A percentile compares a stretch with the other conserved stretches of the same genome.
Evolutionary conservation across 1,284 basidiomycete genomes (phyloP).

Genomic region (Ustilago shanxiensis): DNA sequence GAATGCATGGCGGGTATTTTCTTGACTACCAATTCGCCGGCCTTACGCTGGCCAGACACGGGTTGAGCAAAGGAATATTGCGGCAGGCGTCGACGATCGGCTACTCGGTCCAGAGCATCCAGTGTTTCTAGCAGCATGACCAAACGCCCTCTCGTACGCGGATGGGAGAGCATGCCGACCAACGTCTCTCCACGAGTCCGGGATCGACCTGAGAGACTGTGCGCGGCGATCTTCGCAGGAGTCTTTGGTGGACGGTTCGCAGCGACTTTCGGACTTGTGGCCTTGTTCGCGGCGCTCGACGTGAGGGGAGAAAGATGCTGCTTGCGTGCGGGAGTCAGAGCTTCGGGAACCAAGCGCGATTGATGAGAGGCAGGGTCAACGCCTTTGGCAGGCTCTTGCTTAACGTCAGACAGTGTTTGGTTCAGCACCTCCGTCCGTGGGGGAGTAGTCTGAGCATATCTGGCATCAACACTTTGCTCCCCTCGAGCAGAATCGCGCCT

Average conservation of each 20-base stretch:
- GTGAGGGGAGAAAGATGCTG: not conserved
- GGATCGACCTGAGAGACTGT: not conserved
- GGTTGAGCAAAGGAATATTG: not conserved
- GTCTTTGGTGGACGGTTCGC: not conserved
- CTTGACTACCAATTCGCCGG: not conserved
- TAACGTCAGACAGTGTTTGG: not conserved
- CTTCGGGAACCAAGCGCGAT: not conserved
- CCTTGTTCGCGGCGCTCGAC: not conserved
- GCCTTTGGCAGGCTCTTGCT: not conserved
- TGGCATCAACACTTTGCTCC: conserved; percentile 9
- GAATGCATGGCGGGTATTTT: not conserved
- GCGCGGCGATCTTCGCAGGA: not conserved
- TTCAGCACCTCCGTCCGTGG: conserved; percentile 1
- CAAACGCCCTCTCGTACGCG: conserved; percentile 26
- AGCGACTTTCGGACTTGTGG: conserved; percentile 5
- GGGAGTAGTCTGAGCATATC: conserved; percentile 2
- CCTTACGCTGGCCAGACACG: not conserved
- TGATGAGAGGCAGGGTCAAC: not conserved
- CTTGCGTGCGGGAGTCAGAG: not conserved
- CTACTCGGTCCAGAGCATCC: conserved; percentile 28
- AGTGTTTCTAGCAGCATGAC: conserved; percentile 28
- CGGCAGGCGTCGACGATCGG: conserved; percentile 19
- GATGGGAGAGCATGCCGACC: conserved; percentile 30
- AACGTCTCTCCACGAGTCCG: conserved; percentile 11
- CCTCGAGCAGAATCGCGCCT: conserved; percentile 10